Percentiles rank a stretch among this genome's conserved stretches.
phyloP scores from a whole-genome alignment of 2,329 filamentous ascomycete genomes.

The Microdochium trichocladiopsis region DNA sequence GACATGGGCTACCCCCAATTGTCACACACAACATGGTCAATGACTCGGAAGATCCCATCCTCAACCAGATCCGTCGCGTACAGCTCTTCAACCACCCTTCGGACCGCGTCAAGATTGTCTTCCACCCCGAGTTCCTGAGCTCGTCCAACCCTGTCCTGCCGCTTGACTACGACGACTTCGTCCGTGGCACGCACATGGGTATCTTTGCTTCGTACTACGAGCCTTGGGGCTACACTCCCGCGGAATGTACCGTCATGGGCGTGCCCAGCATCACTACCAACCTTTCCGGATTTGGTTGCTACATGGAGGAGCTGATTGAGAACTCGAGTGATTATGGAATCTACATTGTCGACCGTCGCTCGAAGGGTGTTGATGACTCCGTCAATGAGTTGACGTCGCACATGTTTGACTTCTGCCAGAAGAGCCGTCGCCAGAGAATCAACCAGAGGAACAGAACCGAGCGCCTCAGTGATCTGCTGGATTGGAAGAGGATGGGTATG shows the following conservation, averaged over 20 bases:
- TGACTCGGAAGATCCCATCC: slow-evolving; percentile 83
- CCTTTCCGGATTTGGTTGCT: slow-evolving; percentile 94
- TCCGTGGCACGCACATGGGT: slow-evolving; percentile 90
- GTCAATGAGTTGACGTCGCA: slow-evolving; percentile 88
- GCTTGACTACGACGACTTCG: slow-evolving; percentile 97
- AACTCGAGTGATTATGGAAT: slow-evolving; percentile 98
- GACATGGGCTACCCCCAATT: slow-evolving; percentile 81
- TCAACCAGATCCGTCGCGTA: slow-evolving; percentile 92
- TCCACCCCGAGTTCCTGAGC: slow-evolving; percentile 97
- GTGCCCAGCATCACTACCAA: slow-evolving; percentile 98
- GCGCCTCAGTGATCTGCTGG: slow-evolving; percentile 84
- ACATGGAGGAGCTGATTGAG: slow-evolving; percentile 99
- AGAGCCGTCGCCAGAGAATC: slow-evolving; percentile 93
- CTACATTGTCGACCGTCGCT: slow-evolving; percentile 94
- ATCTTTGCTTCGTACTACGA: slow-evolving; percentile 98
- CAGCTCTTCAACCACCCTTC: slow-evolving; percentile 94
- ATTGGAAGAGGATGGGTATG: slow-evolving; percentile 99
- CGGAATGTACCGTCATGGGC: slow-evolving; percentile 98
- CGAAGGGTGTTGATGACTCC: slow-evolving; percentile 93
- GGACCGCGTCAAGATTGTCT: slow-evolving; percentile 94
- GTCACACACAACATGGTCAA: slow-evolving; percentile 99
- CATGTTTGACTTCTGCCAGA: slow-evolving; percentile 92
- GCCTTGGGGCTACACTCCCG: slow-evolving; percentile 97
- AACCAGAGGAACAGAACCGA: slow-evolving; percentile 98
- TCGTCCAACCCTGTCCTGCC: slow-evolving; percentile 92